Conservation (phyloP, 208 protist genomes). For the Polymyxa betae region DNA sequence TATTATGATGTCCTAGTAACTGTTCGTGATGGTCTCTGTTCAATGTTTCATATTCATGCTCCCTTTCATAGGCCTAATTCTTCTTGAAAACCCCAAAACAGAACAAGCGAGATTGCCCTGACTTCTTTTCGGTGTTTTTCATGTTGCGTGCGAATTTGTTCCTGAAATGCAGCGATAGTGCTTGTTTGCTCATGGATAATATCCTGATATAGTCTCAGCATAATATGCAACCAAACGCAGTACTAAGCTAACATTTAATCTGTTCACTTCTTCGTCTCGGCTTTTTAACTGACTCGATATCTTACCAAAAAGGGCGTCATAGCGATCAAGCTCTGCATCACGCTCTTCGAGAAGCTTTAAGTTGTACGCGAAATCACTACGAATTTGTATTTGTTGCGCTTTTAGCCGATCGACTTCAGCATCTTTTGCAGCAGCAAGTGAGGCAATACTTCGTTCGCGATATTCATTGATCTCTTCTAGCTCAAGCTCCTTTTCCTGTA, state of each 20-base stretch:
- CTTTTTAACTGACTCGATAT: neutral
- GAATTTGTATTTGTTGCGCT: neutral
- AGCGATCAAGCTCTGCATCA: conserved; percentile 42
- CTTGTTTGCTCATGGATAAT: too few species aligned
- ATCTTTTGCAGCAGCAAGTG: neutral
- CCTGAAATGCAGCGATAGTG: too few species aligned
- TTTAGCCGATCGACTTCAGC: conserved; percentile 13
- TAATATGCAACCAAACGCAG: too few species aligned
- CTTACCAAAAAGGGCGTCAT: conserved; percentile 17
- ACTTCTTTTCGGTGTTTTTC: too few species aligned
- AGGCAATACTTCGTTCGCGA: neutral
- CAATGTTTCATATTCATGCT: too few species aligned
- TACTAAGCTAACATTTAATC: conserved; percentile 20
- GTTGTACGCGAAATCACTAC: conserved; percentile 46
- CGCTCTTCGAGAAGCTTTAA: conserved; percentile 45
- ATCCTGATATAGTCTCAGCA: too few species aligned
- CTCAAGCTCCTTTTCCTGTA: conserved; percentile 30
- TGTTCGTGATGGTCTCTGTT: too few species aligned
- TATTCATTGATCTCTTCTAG: conserved; percentile 34
- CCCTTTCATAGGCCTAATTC: too few species aligned
- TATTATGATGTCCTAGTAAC: too few species aligned
- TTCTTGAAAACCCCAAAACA: too few species aligned
- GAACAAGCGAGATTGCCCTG: too few species aligned
- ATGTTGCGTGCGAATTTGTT: too few species aligned
- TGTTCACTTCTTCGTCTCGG: conserved; percentile 11